These are phyloP conservation scores for Suhomyces atakaporum DNA, from an alignment of 1,139 yeast species.

Conservation along the genomic window DNA sequence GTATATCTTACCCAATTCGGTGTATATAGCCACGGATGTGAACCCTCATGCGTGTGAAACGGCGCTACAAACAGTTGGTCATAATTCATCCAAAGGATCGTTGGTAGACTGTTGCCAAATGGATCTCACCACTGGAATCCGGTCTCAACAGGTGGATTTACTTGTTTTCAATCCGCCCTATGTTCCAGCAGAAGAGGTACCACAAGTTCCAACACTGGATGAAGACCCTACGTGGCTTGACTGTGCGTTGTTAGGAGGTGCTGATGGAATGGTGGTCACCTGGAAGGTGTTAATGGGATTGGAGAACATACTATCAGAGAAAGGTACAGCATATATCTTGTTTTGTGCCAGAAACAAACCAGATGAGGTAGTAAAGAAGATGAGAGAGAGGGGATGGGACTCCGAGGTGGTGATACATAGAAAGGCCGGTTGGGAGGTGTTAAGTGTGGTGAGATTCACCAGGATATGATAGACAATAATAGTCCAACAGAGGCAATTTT, in stretches of 20 bases:
- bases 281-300: constrained; percentile 57
- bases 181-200: constrained; percentile 78
- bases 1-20: constrained; percentile 49
- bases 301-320: constrained; percentile 44
- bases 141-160: constrained; percentile 57
- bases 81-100: constrained; percentile 34
- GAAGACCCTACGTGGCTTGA: constrained; percentile 73
- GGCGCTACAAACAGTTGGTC: constrained; percentile 49
- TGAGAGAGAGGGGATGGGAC: constrained; percentile 58
- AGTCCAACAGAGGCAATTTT: too few relatives aligned
- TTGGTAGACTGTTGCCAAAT: constrained; percentile 59
- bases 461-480: constrained; percentile 8
- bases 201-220: constrained; percentile 52
- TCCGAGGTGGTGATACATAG: constrained; percentile 55
- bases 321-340: constrained; percentile 77
- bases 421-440: constrained; percentile 96
- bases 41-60: constrained; percentile 74
- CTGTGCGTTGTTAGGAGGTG: constrained; percentile 85
- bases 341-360: constrained; percentile 92
- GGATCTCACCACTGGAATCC: constrained; percentile 54
- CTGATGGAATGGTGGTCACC: constrained; percentile 86
- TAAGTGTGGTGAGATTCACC: constrained; percentile 63
- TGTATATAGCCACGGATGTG: constrained; percentile 71
- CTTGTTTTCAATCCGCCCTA: constrained; percentile 93
- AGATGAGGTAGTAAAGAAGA: constrained; percentile 48